A percentile compares a stretch with the other conserved stretches of the same genome.
Evolutionary conservation across 352 stramenopile genomes (phyloP).

Genomic region (Globisporangium canariense): DNA sequence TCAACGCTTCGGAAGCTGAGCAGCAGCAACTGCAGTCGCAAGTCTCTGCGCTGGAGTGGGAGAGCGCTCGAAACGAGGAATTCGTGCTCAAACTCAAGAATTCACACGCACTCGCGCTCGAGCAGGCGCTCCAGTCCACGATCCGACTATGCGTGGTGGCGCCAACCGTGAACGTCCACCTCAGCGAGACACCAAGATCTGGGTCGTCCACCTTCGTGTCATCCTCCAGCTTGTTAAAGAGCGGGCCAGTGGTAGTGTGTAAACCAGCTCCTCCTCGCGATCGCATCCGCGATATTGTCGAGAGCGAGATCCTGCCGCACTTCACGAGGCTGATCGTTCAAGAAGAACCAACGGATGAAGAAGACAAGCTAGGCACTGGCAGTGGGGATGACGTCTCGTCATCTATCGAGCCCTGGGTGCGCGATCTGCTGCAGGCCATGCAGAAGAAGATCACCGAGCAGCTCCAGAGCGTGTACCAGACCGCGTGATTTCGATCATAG

Average conservation of each 20-base stretch:
- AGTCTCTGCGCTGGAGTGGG: neutral
- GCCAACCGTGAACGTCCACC: conserved; percentile 79
- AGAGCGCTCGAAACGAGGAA: conserved; percentile 5
- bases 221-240: conserved; percentile 13
- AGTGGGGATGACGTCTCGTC: neutral
- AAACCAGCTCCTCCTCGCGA: conserved; percentile 27
- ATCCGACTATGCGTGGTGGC: conserved; percentile 76
- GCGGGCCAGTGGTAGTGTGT: conserved; percentile 26
- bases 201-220: neutral
- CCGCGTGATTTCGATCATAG: neutral
- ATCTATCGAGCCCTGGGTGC: conserved; percentile 53
- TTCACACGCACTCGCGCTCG: conserved; percentile 28
- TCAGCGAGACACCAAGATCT: conserved; percentile 29
- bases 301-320: conserved; percentile 61
- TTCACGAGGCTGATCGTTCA: conserved; percentile 53
- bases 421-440: conserved; percentile 65
- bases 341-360: conserved; percentile 15
- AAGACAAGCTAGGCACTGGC: conserved; percentile 5
- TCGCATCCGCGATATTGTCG: conserved; percentile 52
- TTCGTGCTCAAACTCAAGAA: conserved; percentile 27
- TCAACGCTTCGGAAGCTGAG: neutral
- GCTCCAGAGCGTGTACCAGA: conserved; percentile 37
- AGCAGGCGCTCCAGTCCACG: conserved; percentile 36
- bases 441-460: conserved; percentile 64
- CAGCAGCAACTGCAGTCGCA: neutral